Evolutionary conservation across 1,284 basidiomycete genomes (phyloP), one percentile per base, ranked within the genome.

Genomic region (Moesziomyces globuligerus): DNA sequence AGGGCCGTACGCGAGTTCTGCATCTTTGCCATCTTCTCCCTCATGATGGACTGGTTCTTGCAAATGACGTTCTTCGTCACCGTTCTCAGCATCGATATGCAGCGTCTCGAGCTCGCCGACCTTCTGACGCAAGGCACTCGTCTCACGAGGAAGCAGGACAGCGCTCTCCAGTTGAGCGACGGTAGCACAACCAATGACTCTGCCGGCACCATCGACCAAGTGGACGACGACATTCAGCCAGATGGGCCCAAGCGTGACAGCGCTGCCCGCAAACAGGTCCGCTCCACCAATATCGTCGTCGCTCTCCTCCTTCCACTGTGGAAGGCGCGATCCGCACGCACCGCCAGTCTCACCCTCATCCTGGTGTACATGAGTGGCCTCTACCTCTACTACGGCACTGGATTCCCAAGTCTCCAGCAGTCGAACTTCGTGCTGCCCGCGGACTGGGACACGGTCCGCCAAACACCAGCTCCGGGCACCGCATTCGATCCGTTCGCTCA

Each of bases 41-140:
- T 98, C 34, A 90, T 97, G 34, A 93, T 93, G 25, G 94, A 98
- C 83, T 98, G 93, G 91, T 96, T 94, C 83, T 85, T 95, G 53
- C 91, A 93, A 21, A 91, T 94, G 81, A 93, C 92, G 0, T 93
- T 94, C 83, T 95, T 94, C 83, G 86, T 93, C 72, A 91, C 93
- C 17, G 91, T 95, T 18, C 84, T 95, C 23, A 91, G 90, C 5
- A 93, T 95, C 74, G 93, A 95, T 84, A 88, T 94, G 52, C 92
- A 94, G 72, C 89, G 93, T 44, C 84, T 95, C 24, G 93, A 94
- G 37, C 59, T 77, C 7, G 75, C 75, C 44, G 75, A 78, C 48
- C 67, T 78, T 9, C 52, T 78, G 20, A 70, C 71, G 0, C 75
- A 78, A 38, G 74, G 73, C 32, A 70, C 69, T 18, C 47, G 69